Evolutionary conservation across 768 basidiomycete species (phyloP).

Genomic region (Amanita phalloides): DNA sequence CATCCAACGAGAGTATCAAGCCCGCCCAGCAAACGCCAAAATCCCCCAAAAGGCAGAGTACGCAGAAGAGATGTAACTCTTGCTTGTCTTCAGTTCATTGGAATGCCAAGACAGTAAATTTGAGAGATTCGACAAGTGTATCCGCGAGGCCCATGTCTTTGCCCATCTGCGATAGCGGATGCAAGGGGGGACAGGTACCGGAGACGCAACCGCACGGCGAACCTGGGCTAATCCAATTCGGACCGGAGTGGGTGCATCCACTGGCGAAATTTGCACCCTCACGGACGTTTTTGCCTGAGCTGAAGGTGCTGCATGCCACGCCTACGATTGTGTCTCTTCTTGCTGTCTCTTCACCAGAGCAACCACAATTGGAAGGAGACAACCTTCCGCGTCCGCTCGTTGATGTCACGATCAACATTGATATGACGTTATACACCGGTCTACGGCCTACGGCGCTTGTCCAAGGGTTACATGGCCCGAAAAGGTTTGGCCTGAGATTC

Average conservation of each 20-base stretch:
- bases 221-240: slow-evolving; percentile 1
- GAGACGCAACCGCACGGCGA: not conserved
- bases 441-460: slow-evolving; percentile 33
- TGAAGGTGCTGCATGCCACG: slow-evolving; percentile 27
- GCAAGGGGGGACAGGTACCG: not conserved
- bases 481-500: slow-evolving; percentile 24
- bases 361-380: not conserved
- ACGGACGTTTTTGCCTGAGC: slow-evolving; percentile 27
- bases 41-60: not conserved
- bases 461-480: slow-evolving; percentile 21
- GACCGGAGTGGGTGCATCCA: slow-evolving; percentile 7
- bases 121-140: not conserved
- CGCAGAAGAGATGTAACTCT: not conserved
- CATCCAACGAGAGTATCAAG: not conserved
- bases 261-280: slow-evolving; percentile 12
- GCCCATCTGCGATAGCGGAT: not conserved
- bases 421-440: slow-evolving; percentile 33
- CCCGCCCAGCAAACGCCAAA: not conserved
- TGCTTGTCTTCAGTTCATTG: not conserved
- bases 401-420: slow-evolving; percentile 27
- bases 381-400: slow-evolving; percentile 17
- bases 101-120: not conserved
- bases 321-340: slow-evolving; percentile 22
- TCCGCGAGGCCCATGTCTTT: not conserved
- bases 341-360: slow-evolving; percentile 10